phyloP scores from a whole-genome alignment of 352 stramenopile genomes.

The Phytophthora megakarya region DNA sequence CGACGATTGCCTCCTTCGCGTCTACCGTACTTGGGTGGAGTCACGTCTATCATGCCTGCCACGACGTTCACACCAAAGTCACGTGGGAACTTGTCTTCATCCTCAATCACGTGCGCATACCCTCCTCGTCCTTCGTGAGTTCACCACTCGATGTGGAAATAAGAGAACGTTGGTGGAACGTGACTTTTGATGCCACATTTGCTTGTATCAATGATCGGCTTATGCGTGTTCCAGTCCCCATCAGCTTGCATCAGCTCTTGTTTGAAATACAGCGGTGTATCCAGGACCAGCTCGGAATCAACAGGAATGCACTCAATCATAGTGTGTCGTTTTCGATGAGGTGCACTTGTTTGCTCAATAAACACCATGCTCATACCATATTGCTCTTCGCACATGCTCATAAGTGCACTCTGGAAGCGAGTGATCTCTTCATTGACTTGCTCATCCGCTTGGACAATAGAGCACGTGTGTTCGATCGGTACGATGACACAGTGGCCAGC shows the following conservation, averaged over 20 bases:
- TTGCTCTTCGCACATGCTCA: slow-evolving; percentile 57
- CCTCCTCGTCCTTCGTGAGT: slow-evolving; percentile 43
- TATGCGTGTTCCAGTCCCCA: slow-evolving; percentile 81
- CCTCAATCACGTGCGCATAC: slow-evolving; percentile 85
- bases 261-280: slow-evolving; percentile 84
- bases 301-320: slow-evolving; percentile 84
- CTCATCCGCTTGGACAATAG: slow-evolving; percentile 62
- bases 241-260: slow-evolving; percentile 80
- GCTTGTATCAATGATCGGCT: slow-evolving; percentile 80
- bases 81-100: slow-evolving; percentile 71
- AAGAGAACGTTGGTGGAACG: slow-evolving; percentile 78
- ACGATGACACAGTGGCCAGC: slow-evolving; percentile 75
- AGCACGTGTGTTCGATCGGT: slow-evolving; percentile 71
- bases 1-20: slow-evolving; percentile 40
- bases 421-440: slow-evolving; percentile 66
- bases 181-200: slow-evolving; percentile 63
- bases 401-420: slow-evolving; percentile 67
- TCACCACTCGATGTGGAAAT: slow-evolving; percentile 86
- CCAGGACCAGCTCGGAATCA: slow-evolving; percentile 55
- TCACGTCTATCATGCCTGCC: slow-evolving; percentile 74
- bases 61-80: slow-evolving; percentile 84
- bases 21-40: slow-evolving; percentile 65
- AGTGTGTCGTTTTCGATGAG: slow-evolving; percentile 66
- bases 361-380: slow-evolving; percentile 74
- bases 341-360: slow-evolving; percentile 76